Percentiles rank a stretch among this genome's conserved stretches.
These are phyloP conservation scores for Plantago ovata DNA, from an alignment of 257 asterid species.

Conservation along the genomic window DNA sequence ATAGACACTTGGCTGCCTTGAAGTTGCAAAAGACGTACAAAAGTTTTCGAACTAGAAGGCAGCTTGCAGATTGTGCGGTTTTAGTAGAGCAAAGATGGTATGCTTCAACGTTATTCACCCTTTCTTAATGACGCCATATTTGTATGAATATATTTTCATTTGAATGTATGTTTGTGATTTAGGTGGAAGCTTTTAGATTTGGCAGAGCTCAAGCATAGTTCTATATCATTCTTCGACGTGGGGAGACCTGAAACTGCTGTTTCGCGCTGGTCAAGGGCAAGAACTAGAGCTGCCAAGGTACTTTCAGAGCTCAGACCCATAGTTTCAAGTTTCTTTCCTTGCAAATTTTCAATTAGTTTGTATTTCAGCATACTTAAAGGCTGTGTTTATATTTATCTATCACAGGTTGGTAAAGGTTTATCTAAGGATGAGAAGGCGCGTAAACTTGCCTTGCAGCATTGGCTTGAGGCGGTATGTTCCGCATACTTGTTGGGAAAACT, in stretches of 20 bases:
- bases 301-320: too few species aligned
- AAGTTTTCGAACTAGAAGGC: constrained; percentile 30
- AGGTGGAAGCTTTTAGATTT: constrained; percentile 30
- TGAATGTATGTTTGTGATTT: background rate
- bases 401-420: constrained; percentile 18
- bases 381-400: background rate
- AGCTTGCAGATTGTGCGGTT: constrained; percentile 35
- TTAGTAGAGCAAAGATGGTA: constrained; percentile 32
- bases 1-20: constrained; percentile 26
- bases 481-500: background rate
- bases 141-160: background rate
- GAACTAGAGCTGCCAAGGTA: constrained; percentile 37
- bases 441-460: constrained; percentile 23
- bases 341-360: too few species aligned
- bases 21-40: constrained; percentile 30
- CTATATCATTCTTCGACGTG: constrained; percentile 37
- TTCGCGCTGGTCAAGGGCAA: constrained; percentile 42
- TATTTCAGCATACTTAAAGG: too few species aligned
- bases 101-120: background rate
- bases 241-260: constrained; percentile 32
- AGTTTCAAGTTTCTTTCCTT: background rate
- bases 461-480: constrained; percentile 18
- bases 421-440: constrained; percentile 21
- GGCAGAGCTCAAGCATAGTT: constrained; percentile 30
- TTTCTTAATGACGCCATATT: background rate